Conservation (phyloP, 176 grass and related monocot species). For the Carex cristatella region DNA sequence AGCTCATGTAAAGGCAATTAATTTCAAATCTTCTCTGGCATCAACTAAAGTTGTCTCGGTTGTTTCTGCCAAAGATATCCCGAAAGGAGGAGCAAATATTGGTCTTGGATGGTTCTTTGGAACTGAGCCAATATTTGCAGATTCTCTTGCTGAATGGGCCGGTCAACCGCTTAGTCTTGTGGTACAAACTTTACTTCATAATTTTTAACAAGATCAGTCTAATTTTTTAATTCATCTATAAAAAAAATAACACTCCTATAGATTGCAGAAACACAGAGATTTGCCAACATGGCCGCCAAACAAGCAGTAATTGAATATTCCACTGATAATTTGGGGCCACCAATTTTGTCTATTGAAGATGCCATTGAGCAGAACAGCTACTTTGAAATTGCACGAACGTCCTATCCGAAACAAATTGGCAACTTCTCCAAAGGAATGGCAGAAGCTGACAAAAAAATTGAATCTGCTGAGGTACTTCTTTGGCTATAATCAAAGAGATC, state of each 20-base stretch:
- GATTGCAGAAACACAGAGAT: slow-evolving; percentile 75
- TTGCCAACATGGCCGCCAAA: slow-evolving; percentile 63
- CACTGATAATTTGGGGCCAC: too few relatives aligned
- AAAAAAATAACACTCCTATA: neutral
- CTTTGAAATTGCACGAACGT: slow-evolving; percentile 30
- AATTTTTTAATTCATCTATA: neutral
- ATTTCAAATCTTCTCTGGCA: slow-evolving; percentile 46
- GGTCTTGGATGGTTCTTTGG: slow-evolving; percentile 40
- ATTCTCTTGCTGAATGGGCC: slow-evolving; percentile 52
- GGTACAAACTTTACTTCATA: slow-evolving; percentile 35
- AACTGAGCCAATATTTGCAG: slow-evolving; percentile 55
- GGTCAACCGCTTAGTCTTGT: slow-evolving; percentile 67
- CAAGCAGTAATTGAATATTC: slow-evolving; percentile 48
- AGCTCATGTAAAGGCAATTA: slow-evolving; percentile 54
- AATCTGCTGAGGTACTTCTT: slow-evolving; percentile 45
- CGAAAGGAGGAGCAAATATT: slow-evolving; percentile 62
- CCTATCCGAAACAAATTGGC: slow-evolving; percentile 49
- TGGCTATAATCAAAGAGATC: neutral
- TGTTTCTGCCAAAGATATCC: slow-evolving; percentile 66
- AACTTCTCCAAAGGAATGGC: slow-evolving; percentile 62
- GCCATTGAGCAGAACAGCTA: slow-evolving; percentile 50
- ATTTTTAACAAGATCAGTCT: neutral
- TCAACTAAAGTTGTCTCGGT: slow-evolving; percentile 44
- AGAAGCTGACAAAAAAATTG: slow-evolving; percentile 62
- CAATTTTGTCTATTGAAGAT: slow-evolving; percentile 32